phyloP scores from a whole-genome alignment of 805 yeast genomes.

The Hanseniaspora nectarophila region DNA sequence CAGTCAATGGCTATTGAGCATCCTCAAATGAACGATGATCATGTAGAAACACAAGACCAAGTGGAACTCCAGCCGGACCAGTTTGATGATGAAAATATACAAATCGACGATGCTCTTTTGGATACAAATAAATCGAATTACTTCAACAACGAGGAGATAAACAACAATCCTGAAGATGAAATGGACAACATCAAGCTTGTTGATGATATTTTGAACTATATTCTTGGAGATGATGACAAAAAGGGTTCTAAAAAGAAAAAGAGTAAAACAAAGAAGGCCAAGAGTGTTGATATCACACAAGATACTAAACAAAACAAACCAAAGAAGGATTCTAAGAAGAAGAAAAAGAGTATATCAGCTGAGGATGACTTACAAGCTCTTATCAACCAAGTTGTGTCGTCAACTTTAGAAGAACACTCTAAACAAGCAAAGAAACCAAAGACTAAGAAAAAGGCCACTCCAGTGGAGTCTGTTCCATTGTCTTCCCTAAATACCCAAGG shows the following conservation, averaged over 20 bases:
- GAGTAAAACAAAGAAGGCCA: slow-evolving; percentile 18
- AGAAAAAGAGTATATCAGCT: slow-evolving; percentile 13
- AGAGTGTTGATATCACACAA: slow-evolving; percentile 14
- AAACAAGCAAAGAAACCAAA: slow-evolving; percentile 19
- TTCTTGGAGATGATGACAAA: slow-evolving; percentile 14
- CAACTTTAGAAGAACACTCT: slow-evolving; percentile 28
- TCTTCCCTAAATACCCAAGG: slow-evolving; percentile 6
- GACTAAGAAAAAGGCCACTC: not conserved
- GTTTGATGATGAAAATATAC: not conserved
- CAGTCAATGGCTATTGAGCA: not conserved
- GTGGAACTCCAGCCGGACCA: not conserved
- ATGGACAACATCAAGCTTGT: slow-evolving; percentile 9
- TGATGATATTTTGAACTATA: not conserved
- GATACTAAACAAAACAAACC: slow-evolving; percentile 13
- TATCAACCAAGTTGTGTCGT: slow-evolving; percentile 26
- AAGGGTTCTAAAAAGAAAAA: slow-evolving; percentile 19
- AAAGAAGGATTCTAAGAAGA: slow-evolving; percentile 14
- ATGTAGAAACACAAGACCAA: slow-evolving; percentile 1
- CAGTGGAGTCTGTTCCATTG: slow-evolving; percentile 4
- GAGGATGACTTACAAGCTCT: slow-evolving; percentile 24
- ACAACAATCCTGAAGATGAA: slow-evolving; percentile 2
- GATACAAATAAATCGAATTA: not conserved
- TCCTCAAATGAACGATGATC: not conserved
- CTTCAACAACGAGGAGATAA: not conserved
- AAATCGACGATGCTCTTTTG: not conserved